Evolutionary conservation across 352 stramenopile genomes (phyloP).

Genomic region (Pythium sukuiense): DNA sequence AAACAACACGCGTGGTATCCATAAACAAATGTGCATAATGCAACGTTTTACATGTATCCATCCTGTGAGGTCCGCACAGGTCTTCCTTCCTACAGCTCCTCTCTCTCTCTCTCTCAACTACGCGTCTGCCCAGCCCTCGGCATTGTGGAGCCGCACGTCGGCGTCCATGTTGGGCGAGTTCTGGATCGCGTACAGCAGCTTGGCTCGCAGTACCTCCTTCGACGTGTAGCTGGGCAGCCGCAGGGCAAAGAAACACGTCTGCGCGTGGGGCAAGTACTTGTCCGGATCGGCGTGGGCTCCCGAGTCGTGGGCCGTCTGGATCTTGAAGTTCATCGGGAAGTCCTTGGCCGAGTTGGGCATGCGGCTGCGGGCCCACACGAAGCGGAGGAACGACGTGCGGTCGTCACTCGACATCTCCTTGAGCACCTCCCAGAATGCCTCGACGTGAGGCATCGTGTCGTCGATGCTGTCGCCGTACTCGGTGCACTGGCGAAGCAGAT

Average conservation of each 20-base stretch:
- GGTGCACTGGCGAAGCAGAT: constrained; percentile 94
- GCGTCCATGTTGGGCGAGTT: constrained; percentile 97
- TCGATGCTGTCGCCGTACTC: constrained; percentile 96
- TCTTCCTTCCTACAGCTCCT: background rate
- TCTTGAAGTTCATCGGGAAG: constrained; percentile 96
- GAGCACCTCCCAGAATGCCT: constrained; percentile 96
- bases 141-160: constrained; percentile 91
- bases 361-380: constrained; percentile 96
- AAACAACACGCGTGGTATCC: background rate
- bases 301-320: constrained; percentile 84
- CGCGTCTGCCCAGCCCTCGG: constrained; percentile 85
- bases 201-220: constrained; percentile 82
- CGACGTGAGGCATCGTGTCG: constrained; percentile 89
- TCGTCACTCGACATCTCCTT: constrained; percentile 95
- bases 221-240: constrained; percentile 94
- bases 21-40: background rate
- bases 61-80: background rate
- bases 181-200: constrained; percentile 93
- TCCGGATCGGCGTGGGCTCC: constrained; percentile 77
- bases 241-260: constrained; percentile 99
- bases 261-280: constrained; percentile 96
- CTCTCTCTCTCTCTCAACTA: constrained; percentile 26
- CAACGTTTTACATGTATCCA: background rate
- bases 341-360: constrained; percentile 97
- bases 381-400: constrained; percentile 95